These are phyloP conservation scores for Xylaria sp. DNA, from an alignment of 2,329 filamentous ascomycete genomes.

Conservation along the genomic window DNA sequence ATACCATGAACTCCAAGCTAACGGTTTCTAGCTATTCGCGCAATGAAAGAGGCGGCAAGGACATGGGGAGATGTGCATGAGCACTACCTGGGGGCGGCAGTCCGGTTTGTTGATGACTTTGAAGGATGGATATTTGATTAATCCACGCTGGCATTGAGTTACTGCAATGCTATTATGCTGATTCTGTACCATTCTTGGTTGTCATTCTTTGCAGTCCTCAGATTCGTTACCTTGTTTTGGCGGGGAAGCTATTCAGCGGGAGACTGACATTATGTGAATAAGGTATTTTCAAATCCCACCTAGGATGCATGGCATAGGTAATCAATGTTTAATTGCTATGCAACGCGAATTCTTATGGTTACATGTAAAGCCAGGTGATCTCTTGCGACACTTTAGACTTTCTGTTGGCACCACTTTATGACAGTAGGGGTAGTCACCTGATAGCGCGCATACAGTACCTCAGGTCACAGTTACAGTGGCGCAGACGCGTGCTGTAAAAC, in stretches of 20 bases:
- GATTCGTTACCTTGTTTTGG: background rate
- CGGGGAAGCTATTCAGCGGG: constrained; percentile 3
- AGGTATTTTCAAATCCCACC: background rate
- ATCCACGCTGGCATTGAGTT: background rate
- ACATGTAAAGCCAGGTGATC: background rate
- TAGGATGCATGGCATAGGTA: background rate
- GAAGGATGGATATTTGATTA: constrained; percentile 68
- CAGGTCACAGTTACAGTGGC: constrained; percentile 30
- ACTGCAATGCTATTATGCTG: background rate
- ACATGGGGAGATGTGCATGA: constrained; percentile 79
- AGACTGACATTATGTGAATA: constrained; percentile 6
- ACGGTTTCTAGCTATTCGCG: constrained; percentile 67
- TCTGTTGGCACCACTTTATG: background rate
- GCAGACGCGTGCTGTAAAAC: constrained; percentile 30
- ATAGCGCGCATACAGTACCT: constrained; percentile 40
- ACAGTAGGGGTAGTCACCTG: constrained; percentile 41
- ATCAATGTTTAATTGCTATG: background rate
- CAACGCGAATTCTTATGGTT: background rate
- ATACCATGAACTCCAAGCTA: constrained; percentile 25
- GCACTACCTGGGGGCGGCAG: constrained; percentile 73
- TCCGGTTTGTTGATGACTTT: constrained; percentile 80
- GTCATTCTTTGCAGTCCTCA: background rate
- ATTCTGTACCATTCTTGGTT: background rate
- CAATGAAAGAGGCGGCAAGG: constrained; percentile 77
- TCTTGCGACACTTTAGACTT: background rate